Evolutionary conservation across 768 basidiomycete species (phyloP), one percentile per base, ranked within the genome.

Genomic region (Termitomyces sp.): DNA sequence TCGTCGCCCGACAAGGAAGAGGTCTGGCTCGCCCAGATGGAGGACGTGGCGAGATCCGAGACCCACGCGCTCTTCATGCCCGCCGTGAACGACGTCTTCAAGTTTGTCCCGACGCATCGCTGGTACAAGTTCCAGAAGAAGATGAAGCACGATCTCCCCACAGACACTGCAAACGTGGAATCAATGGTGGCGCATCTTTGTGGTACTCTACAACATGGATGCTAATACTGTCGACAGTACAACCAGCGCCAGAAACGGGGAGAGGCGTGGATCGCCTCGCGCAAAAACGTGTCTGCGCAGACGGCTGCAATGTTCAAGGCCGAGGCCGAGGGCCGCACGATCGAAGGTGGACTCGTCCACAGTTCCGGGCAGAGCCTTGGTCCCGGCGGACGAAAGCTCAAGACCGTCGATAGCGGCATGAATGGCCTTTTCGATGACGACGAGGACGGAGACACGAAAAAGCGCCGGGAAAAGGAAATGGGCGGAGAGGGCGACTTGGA

Each of bases 71-170:
- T 93, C 72, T 88, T 94, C 72, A 90, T 92, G 85, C 88, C 90
- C 34, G 84, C 87, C 16, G 85, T 85, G 55, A 85, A 86, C 65
- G 85, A 92, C 57, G 79, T 86, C 39, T 94, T 95, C 79, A 87
- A 90, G 67, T 92, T 94, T 71, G 87, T 95, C 12, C 88, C 92
- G 15, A 85, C 90, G 5, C 84, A 92, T 68, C 81, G 92, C 45
- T 94, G 90, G 90, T 95, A 94, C 78, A 92, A 92, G 71, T 94
- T 94, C 68, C 90, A 90, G 73, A 92, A 92, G 77, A 86, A 85
- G 63, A 80, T 89, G 44, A 87, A 85, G 65, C 85, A 92, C 65
- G 80, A 84, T 65, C 74, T 90, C 16, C 87, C 86, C 45, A 81
- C 82, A 41, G 77, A 77, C 78, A 72, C 88, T 76, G 73, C 85